These are phyloP conservation scores for Annulohypoxylon nitens DNA, from an alignment of 495 filamentous ascomycete species.

Conservation along the genomic window DNA sequence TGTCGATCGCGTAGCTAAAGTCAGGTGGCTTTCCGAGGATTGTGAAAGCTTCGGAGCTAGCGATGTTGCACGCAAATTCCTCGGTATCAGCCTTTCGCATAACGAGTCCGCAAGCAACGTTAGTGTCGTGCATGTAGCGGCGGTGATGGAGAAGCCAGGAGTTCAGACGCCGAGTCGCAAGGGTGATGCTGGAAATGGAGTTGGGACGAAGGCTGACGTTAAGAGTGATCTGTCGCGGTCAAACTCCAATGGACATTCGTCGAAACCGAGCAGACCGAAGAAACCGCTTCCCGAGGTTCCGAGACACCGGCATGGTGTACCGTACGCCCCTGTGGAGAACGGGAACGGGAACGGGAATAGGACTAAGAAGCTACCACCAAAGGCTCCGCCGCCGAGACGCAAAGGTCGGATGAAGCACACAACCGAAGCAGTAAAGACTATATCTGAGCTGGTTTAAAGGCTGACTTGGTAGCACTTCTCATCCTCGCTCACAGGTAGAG, in stretches of 20 bases:
- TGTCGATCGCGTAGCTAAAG: constrained; percentile 81
- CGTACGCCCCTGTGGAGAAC: constrained; percentile 51
- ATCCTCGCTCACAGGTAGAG: not conserved
- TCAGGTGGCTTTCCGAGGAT: constrained; percentile 79
- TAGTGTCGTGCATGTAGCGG: constrained; percentile 82
- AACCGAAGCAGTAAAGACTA: constrained; percentile 40
- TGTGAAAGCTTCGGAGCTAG: constrained; percentile 51
- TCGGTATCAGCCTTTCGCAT: constrained; percentile 64
- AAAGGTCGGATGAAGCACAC: constrained; percentile 57
- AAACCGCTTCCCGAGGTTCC: constrained; percentile 62
- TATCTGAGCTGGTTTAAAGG: constrained; percentile 41
- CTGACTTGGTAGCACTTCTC: not conserved
- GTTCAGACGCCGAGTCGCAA: constrained; percentile 81
- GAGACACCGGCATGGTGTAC: constrained; percentile 62
- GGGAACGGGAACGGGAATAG: constrained; percentile 50
- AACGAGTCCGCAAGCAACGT: constrained; percentile 66
- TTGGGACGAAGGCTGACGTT: constrained; percentile 2
- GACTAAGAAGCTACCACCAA: constrained; percentile 66
- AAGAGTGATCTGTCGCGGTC: constrained; percentile 19
- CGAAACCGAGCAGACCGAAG: constrained; percentile 53
- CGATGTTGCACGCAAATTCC: constrained; percentile 60
- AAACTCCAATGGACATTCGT: constrained; percentile 23
- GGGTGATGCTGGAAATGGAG: constrained; percentile 45
- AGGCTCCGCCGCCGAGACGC: constrained; percentile 66
- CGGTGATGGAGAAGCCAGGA: constrained; percentile 85